Evolutionary conservation across 1,284 basidiomycete species (phyloP).

Genomic region (Taiwanofungus camphoratus): DNA sequence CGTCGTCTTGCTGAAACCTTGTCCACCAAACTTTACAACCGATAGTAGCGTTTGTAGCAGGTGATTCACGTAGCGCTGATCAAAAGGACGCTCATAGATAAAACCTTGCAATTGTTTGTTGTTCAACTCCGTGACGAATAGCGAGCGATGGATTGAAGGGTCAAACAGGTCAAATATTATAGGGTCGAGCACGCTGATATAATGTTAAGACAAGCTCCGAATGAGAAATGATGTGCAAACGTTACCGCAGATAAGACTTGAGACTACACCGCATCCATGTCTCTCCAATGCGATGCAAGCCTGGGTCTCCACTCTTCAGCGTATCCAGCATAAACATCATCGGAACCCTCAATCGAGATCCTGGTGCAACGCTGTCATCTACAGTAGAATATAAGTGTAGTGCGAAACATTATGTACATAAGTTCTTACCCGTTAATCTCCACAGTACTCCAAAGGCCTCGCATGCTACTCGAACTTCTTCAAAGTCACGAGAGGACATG

Average conservation of each 20-base stretch:
- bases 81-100: slow-evolving; percentile 69
- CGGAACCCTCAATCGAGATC: slow-evolving; percentile 77
- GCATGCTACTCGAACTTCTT: slow-evolving; percentile 56
- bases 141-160: slow-evolving; percentile 51
- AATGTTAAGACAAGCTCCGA: slow-evolving; percentile 25
- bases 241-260: slow-evolving; percentile 84
- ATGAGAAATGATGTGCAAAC: slow-evolving; percentile 4
- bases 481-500: slow-evolving; percentile 50
- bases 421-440: slow-evolving; percentile 73
- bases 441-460: slow-evolving; percentile 92
- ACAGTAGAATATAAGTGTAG: slow-evolving; percentile 2
- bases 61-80: slow-evolving; percentile 69
- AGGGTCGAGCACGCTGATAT: slow-evolving; percentile 71
- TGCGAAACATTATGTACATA: background rate
- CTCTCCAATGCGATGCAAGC: slow-evolving; percentile 73
- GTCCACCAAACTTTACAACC: slow-evolving; percentile 82
- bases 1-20: slow-evolving; percentile 74
- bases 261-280: slow-evolving; percentile 95
- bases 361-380: slow-evolving; percentile 83
- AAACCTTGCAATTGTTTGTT: slow-evolving; percentile 65
- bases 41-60: slow-evolving; percentile 74
- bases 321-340: slow-evolving; percentile 86
- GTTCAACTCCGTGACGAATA: slow-evolving; percentile 47
- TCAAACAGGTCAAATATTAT: slow-evolving; percentile 77
- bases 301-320: slow-evolving; percentile 70